Evolutionary conservation across 2,329 filamentous ascomycete genomes (phyloP), one percentile per base, ranked within the genome.

Genomic region (Colletotrichum caudatum): DNA sequence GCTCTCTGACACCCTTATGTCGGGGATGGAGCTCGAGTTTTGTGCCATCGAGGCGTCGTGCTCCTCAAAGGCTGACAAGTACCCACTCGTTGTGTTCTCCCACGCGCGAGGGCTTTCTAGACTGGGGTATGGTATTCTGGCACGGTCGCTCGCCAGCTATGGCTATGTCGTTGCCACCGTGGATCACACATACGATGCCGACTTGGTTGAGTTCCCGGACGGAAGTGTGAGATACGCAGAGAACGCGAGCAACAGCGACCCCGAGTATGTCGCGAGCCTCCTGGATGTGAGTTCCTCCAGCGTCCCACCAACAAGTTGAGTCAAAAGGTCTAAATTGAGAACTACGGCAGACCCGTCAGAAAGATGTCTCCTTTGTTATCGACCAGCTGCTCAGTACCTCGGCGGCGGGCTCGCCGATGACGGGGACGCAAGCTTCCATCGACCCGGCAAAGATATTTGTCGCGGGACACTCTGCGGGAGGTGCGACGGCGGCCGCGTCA

Each of bases 151-250:
- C 5, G 84, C 85, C 0, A 84, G 82, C 18, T 78, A 82, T 9
- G 86, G 85, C 0, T 84, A 82, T 61, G 78, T 82, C 1, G 83
- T 88, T 2, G 77, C 86, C 23, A 77, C 83, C 0, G 76, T 88
- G 26, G 87, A 88, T 65, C 85, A 87, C 62, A 81, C 86, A 0
- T 82, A 84, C 46, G 85, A 87, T 59, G 79, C 82, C 0, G 60
- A 75, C 1, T 76, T 86, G 20, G 80, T 88, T 9, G 81, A 86
- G 64, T 86, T 84, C 35, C 82, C 84, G 0, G 78, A 86, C 66
- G 84, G 82, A 6, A 78, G 78, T 1, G 69, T 81, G 12, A 76
- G 79, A 23, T 74, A 73, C 66, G 73, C 76, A 1, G 60, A 60
- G 16, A 74, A 76, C 46, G 58, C 63, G 12, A 48, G 46, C 9